Base-by-base conservation (phyloP, 176 grass and related monocot species). In the Lolium perenne region DNA sequence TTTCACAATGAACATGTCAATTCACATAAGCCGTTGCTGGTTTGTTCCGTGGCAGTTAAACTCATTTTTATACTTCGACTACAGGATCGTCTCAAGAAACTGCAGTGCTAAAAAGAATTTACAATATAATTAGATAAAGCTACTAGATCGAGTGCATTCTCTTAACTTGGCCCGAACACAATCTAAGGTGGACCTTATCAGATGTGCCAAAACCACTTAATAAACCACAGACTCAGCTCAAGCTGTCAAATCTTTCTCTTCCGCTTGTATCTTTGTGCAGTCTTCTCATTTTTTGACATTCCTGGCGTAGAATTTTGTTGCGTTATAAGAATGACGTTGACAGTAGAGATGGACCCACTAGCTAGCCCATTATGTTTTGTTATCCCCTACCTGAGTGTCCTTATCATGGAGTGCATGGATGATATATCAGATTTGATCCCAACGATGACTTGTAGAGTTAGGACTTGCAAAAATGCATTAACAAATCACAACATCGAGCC, bases 181-280 rank as follows among this genome's bases (percentile, higher is more conserved):
- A 74, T 74, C 53, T 10, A 83, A 48, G 47, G 56, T 74, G 54
- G 54, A 83, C 57, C 21, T 60, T 74, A 74, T 61, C 81, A 7
- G 14, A 43, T 73, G 14, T 32, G 53, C 68, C 38, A 32, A 40
- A 61, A 61, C 69, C 38, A 74, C 54, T 59, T 26, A 45, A 35
- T 4, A 46, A 72, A 59, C 43, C 29, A 51, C n/a, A 59, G 18
- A 15, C 72, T 65, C 38, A 43, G 47, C 38, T 43, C 10, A 43
- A 61, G 22, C 22, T 61, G 47, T 67, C 60, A 80, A 64, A 80
- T 23, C 50, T 51, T 51, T 51, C n/a, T 83, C 8, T 11, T 57
- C 55, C 18, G 5, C 55, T 38, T 84, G 60, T 47, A 62, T 16
- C 55, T 21, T 10, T 20, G 14, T 56, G 35, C 3, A 56, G 4